Percentiles rank a stretch among this genome's conserved stretches.
These are phyloP conservation scores for Nakazawaea ambrosiae DNA, from an alignment of 805 yeast species.

Conservation along the genomic window DNA sequence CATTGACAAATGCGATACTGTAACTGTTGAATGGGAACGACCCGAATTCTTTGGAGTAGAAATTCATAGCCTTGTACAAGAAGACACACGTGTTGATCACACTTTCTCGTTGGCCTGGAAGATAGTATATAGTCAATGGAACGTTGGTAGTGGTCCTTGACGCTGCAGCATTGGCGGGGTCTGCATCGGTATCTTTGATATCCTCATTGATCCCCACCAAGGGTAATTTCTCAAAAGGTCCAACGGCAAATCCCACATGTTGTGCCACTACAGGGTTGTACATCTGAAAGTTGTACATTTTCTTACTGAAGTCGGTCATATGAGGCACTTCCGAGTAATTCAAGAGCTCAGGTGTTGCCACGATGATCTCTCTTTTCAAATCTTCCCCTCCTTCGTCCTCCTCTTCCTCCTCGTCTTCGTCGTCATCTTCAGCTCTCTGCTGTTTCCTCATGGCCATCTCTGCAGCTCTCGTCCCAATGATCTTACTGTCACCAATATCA, in stretches of 20 bases:
- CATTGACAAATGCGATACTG: conserved; percentile 66
- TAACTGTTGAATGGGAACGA: conserved; percentile 87
- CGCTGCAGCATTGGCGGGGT: conserved; percentile 15
- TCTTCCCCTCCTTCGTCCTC: conserved; percentile 33
- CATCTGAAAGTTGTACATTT: conserved; percentile 63
- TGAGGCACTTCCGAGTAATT: conserved; percentile 68
- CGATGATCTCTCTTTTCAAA: conserved; percentile 44
- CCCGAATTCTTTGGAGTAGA: conserved; percentile 80
- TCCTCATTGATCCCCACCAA: conserved; percentile 36
- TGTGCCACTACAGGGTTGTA: conserved; percentile 88
- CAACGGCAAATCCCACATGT: conserved; percentile 92
- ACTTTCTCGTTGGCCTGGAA: conserved; percentile 50
- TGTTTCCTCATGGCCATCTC: conserved; percentile 21
- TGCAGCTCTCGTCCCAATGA: conserved; percentile 33
- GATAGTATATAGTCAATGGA: conserved; percentile 55
- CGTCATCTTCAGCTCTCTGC: conserved; percentile 19
- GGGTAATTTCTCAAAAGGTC: conserved; percentile 68
- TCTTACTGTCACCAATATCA: conserved; percentile 50
- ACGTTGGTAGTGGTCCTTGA: conserved; percentile 26
- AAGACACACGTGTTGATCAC: conserved; percentile 71
- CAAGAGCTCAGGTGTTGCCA: conserved; percentile 64
- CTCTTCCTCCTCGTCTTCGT: conserved; percentile 23
- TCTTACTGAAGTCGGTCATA: conserved; percentile 66
- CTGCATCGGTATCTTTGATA: conserved; percentile 28
- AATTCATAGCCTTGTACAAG: conserved; percentile 73